A percentile compares a stretch with the other conserved stretches of the same genome.
Conservation (phyloP, 176 grass and related monocot genomes). For the Eragrostis curvula region DNA sequence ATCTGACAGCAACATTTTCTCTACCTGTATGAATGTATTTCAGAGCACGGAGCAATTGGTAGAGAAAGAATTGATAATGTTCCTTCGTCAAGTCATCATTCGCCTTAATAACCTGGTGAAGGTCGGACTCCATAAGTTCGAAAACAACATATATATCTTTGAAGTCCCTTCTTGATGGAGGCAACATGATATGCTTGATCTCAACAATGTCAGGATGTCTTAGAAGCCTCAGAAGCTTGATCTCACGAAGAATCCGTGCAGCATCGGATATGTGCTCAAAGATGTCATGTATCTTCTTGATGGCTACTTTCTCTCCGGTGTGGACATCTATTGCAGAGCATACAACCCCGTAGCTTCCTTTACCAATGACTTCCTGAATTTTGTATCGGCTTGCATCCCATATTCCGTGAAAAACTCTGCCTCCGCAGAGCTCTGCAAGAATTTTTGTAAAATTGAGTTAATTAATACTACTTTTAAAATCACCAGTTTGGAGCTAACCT, state of each 20-base stretch:
- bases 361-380: slow-evolving; percentile 97
- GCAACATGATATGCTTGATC: slow-evolving; percentile 99
- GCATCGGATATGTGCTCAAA: slow-evolving; percentile 99
- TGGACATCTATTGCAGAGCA: slow-evolving; percentile 93
- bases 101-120: slow-evolving; percentile 99
- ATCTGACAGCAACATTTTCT: slow-evolving; percentile 8
- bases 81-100: slow-evolving; percentile 92
- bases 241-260: slow-evolving; percentile 94
- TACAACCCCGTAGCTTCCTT: slow-evolving; percentile 97
- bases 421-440: slow-evolving; percentile 73
- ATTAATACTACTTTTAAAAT: not conserved
- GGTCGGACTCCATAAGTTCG: slow-evolving; percentile 98
- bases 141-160: slow-evolving; percentile 99
- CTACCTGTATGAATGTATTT: slow-evolving; percentile 98
- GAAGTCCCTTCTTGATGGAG: slow-evolving; percentile 92
- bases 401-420: slow-evolving; percentile 93
- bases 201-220: slow-evolving; percentile 99
- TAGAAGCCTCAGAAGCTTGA: slow-evolving; percentile 90
- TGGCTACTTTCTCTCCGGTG: slow-evolving; percentile 92
- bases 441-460: slow-evolving; percentile 34
- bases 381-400: slow-evolving; percentile 97
- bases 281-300: slow-evolving; percentile 99
- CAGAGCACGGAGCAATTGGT: slow-evolving; percentile 90
- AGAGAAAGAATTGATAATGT: slow-evolving; percentile 97
- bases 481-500: not conserved